phyloP scores from a whole-genome alignment of 169 alveolate species.

The Nephromyces sp. region DNA sequence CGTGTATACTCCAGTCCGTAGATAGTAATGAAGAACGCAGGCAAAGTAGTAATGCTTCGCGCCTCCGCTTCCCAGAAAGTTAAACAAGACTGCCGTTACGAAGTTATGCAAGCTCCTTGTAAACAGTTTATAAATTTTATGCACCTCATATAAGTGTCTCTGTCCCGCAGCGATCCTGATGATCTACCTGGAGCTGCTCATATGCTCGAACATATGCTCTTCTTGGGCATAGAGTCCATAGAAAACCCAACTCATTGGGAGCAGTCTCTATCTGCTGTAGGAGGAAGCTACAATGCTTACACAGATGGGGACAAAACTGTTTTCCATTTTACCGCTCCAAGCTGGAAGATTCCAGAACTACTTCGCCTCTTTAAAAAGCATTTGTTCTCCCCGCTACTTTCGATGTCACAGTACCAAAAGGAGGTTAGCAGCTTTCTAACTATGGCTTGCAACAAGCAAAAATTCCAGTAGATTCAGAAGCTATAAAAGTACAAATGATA shows the following conservation, averaged over 20 bases:
- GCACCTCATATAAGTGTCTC: no score
- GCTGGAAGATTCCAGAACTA: background rate
- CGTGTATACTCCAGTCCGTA: no score
- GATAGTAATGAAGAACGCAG: no score
- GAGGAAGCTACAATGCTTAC: constrained; percentile 25
- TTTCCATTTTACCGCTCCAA: constrained; percentile 25
- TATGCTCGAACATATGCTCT: constrained; percentile 83
- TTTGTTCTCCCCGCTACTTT: constrained; percentile 9
- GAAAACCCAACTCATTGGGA: constrained; percentile 17
- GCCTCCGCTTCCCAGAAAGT: no score
- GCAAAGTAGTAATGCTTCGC: no score
- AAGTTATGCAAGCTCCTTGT: no score
- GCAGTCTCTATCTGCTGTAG: background rate
- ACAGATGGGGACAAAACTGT: constrained; percentile 17
- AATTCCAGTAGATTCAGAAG: no score
- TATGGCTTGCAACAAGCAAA: no score
- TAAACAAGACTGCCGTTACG: no score
- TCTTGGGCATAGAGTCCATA: constrained; percentile 57
- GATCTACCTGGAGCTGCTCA: constrained; percentile 83
- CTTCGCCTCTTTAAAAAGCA: constrained; percentile 4
- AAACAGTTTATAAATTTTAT: no score
- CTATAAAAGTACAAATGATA: no score
- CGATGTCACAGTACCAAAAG: constrained; percentile 1
- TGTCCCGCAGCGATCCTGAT: constrained; percentile 55
- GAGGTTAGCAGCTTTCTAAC: no score